Evolutionary conservation across 2,329 filamentous ascomycete genomes (phyloP).

Genomic region (Periglandula ipomoeae): DNA sequence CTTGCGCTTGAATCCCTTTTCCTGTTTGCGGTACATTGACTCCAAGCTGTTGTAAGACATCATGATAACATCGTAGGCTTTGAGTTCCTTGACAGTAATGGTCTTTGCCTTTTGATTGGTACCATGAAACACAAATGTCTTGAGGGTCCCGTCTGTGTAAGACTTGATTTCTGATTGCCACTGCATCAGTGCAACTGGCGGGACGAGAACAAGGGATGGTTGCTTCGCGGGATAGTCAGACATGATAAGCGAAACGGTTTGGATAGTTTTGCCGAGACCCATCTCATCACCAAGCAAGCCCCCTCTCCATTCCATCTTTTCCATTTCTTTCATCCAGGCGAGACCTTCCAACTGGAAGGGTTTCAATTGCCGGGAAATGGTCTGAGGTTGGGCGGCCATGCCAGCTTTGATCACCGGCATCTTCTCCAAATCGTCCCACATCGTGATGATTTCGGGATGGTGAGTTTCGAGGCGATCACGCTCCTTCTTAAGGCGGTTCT

Average conservation of each 20-base stretch:
- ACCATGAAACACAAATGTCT: constrained; percentile 84
- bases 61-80: constrained; percentile 86
- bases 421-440: constrained; percentile 73
- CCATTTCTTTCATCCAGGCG: constrained; percentile 90
- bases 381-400: constrained; percentile 43
- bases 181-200: constrained; percentile 90
- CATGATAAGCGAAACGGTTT: constrained; percentile 96
- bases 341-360: constrained; percentile 90
- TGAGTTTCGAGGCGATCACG: constrained; percentile 60
- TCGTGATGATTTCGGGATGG: constrained; percentile 70
- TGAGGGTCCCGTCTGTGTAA: constrained; percentile 80
- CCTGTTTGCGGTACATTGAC: constrained; percentile 85
- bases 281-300: constrained; percentile 94
- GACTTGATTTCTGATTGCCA: constrained; percentile 77
- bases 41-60: constrained; percentile 93
- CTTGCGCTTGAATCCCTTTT: constrained; percentile 78
- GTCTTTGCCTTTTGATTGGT: constrained; percentile 76
- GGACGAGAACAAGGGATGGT: constrained; percentile 81
- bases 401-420: constrained; percentile 55
- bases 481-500: constrained; percentile 30
- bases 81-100: constrained; percentile 64
- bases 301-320: constrained; percentile 75
- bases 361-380: constrained; percentile 78
- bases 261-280: constrained; percentile 98
- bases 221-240: constrained; percentile 81